Evolutionary conservation across 2,329 filamentous ascomycete species (phyloP).

Genomic region (Penicillium thymicola): DNA sequence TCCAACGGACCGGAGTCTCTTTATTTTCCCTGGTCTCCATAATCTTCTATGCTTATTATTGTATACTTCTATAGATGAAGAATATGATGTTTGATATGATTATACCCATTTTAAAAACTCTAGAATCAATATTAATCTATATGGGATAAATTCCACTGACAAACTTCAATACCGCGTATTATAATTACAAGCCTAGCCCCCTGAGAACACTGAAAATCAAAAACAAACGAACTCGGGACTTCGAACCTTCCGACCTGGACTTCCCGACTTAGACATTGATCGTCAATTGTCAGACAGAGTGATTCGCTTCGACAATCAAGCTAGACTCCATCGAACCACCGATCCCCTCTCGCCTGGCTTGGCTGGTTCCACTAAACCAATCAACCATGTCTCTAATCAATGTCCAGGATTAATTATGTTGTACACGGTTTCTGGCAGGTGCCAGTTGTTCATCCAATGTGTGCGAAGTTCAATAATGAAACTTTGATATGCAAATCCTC

Average conservation of each 20-base stretch:
- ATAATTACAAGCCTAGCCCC: not conserved
- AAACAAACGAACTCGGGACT: not conserved
- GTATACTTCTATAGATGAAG: no score
- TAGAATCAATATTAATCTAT: not conserved
- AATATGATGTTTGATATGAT: not conserved
- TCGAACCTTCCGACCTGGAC: not conserved
- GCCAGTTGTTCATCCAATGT: not conserved
- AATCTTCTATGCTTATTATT: not conserved
- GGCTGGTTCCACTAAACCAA: not conserved
- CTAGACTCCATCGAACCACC: not conserved
- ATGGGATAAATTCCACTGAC: not conserved
- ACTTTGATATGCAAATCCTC: not conserved
- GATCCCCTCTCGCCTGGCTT: not conserved
- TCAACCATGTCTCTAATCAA: not conserved
- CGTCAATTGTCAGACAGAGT: not conserved
- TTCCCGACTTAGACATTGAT: not conserved
- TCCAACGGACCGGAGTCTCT: slow-evolving; percentile 23
- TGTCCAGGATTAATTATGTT: no score
- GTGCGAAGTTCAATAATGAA: not conserved
- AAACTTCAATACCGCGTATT: not conserved
- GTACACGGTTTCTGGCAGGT: not conserved
- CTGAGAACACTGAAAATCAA: not conserved
- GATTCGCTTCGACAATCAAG: not conserved
- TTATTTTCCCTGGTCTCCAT: slow-evolving; percentile 11
- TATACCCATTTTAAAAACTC: not conserved